Evolutionary conservation across 2,329 filamentous ascomycete species (phyloP).

Genomic region (Calycina herbarum): DNA sequence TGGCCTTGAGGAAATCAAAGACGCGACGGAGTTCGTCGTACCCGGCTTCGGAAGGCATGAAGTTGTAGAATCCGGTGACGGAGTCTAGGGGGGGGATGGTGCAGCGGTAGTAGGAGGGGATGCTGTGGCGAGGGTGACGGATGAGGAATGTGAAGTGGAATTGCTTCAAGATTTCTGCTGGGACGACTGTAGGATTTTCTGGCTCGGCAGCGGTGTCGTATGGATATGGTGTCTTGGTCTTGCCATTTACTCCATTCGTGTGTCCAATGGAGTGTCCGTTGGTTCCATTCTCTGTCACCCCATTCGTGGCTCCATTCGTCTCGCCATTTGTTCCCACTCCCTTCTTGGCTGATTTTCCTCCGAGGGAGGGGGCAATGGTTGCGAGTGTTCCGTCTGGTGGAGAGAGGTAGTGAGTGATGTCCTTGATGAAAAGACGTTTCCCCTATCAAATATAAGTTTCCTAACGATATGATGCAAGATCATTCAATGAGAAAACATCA

Average conservation of each 20-base stretch:
- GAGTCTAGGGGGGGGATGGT: conserved; percentile 82
- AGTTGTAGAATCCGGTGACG: conserved; percentile 81
- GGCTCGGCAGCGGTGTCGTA: conserved; percentile 60
- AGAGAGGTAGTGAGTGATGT: conserved; percentile 91
- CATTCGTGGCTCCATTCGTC: conserved; percentile 35
- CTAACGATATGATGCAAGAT: not conserved
- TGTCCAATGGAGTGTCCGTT: conserved; percentile 36
- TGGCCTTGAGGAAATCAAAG: conserved; percentile 77
- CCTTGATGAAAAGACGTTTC: conserved; percentile 96
- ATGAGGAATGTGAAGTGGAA: conserved; percentile 98
- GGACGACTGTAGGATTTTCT: conserved; percentile 83
- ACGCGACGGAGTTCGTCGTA: conserved; percentile 84
- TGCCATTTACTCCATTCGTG: conserved; percentile 33
- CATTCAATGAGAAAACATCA: not conserved
- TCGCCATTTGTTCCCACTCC: conserved; percentile 35
- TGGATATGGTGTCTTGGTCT: conserved; percentile 50
- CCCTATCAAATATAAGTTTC: conserved; percentile 58
- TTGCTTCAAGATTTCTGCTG: conserved; percentile 67
- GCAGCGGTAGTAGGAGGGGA: conserved; percentile 94
- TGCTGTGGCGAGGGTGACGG: conserved; percentile 86
- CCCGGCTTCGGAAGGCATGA: conserved; percentile 85
- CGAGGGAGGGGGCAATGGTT: conserved; percentile 75
- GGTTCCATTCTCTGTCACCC: conserved; percentile 20
- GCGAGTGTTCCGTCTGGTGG: conserved; percentile 70
- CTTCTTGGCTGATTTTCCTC: conserved; percentile 34